Evolutionary conservation across 345 rosid genomes (phyloP).

Genomic region (Salix exigua): DNA sequence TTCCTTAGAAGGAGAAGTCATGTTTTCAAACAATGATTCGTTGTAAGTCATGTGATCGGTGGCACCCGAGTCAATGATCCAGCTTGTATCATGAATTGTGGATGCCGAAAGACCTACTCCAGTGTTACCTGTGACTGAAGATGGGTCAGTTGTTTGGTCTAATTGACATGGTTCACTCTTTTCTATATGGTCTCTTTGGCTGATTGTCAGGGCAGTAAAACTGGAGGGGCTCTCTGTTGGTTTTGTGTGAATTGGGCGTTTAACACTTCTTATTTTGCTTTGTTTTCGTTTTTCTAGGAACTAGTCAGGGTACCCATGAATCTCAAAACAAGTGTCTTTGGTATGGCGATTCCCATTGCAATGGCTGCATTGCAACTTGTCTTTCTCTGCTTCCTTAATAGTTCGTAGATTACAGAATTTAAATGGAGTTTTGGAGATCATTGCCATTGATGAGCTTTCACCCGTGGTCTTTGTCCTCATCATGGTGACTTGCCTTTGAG

Average conservation of each 20-base stretch:
- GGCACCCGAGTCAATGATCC: background rate
- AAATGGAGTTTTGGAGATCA: background rate
- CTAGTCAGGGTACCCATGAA: background rate
- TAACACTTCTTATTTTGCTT: background rate
- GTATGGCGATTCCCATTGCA: background rate
- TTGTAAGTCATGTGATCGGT: background rate
- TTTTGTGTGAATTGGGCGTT: background rate
- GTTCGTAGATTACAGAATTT: background rate
- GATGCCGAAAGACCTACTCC: background rate
- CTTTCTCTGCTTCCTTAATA: background rate
- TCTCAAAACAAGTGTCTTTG: background rate
- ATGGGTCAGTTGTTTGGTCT: too few relatives aligned
- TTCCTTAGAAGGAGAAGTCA: too few relatives aligned
- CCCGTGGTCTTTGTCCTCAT: background rate
- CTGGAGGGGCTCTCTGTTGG: too few relatives aligned
- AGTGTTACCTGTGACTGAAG: background rate
- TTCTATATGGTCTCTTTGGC: too few relatives aligned
- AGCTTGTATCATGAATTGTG: background rate
- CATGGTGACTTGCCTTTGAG: background rate
- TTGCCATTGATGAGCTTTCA: background rate
- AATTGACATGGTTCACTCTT: too few relatives aligned
- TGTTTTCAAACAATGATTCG: too few relatives aligned
- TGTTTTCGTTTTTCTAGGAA: background rate
- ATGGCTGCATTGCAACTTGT: background rate
- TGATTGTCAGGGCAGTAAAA: too few relatives aligned